These are phyloP conservation scores for Penicillium sp. DNA, from an alignment of 2,329 filamentous ascomycete genomes.

Conservation along the genomic window DNA sequence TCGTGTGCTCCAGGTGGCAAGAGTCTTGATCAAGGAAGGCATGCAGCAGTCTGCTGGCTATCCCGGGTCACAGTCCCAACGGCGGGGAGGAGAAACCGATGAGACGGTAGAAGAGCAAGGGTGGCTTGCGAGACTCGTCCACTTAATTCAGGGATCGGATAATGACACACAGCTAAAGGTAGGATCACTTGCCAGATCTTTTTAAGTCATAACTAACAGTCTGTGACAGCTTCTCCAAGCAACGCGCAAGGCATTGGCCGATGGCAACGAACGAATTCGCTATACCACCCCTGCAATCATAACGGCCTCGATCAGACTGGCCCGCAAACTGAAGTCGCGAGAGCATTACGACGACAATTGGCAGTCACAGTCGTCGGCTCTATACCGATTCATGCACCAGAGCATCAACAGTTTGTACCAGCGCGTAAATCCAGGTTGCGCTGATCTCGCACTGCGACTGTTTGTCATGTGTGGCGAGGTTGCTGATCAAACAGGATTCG, in stretches of 20 bases:
- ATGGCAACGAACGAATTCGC: slow-evolving; percentile 92
- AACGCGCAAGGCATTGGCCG: slow-evolving; percentile 78
- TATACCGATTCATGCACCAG: slow-evolving; percentile 95
- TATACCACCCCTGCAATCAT: slow-evolving; percentile 93
- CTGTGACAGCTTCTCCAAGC: slow-evolving; percentile 69
- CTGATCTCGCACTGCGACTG: slow-evolving; percentile 82
- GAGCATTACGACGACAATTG: slow-evolving; percentile 83
- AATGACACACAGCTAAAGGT: slow-evolving; percentile 91
- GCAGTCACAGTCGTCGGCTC: slow-evolving; percentile 69
- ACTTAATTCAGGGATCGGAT: slow-evolving; percentile 76
- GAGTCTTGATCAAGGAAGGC: slow-evolving; percentile 91
- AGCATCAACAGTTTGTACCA: slow-evolving; percentile 83
- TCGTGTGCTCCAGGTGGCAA: slow-evolving; percentile 81
- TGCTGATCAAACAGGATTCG: slow-evolving; percentile 84
- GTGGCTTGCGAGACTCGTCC: slow-evolving; percentile 89
- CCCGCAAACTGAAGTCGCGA: slow-evolving; percentile 80
- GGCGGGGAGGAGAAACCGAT: slow-evolving; percentile 81
- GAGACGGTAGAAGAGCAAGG: slow-evolving; percentile 98
- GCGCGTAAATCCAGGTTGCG: slow-evolving; percentile 75
- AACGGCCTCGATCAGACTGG: slow-evolving; percentile 84
- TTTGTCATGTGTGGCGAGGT: slow-evolving; percentile 92
- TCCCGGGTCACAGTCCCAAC: slow-evolving; percentile 70
- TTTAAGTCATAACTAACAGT: slow-evolving; percentile 12
- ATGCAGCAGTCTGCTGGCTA: slow-evolving; percentile 81
- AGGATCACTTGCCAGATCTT: slow-evolving; percentile 4